phyloP scores from a whole-genome alignment of 495 filamentous ascomycete species.

The Podospora australis region DNA sequence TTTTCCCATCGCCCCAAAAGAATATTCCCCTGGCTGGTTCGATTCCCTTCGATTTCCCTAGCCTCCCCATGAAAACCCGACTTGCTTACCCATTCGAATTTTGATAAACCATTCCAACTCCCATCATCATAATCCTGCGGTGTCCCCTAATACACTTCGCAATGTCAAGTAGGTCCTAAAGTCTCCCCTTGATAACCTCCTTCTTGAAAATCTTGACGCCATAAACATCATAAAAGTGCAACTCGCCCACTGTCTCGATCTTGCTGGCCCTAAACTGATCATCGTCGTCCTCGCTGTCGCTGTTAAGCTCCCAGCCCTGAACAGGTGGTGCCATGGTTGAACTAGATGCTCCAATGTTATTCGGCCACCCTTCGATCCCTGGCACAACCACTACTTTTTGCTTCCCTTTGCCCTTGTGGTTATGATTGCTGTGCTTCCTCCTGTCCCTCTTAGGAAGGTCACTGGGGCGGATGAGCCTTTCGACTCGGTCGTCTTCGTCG shows the following conservation, averaged over 20 bases:
- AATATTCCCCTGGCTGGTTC: too few relatives aligned
- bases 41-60: too few relatives aligned
- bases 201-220: conserved; percentile 47
- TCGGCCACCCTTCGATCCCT: not conserved
- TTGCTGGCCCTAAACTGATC: conserved; percentile 13
- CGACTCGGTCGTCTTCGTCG: conserved; percentile 35
- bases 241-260: conserved; percentile 32
- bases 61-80: too few relatives aligned
- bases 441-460: not conserved
- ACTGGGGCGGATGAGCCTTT: conserved; percentile 33
- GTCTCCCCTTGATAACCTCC: conserved; percentile 35
- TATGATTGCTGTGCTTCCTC: not conserved
- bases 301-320: conserved; percentile 22
- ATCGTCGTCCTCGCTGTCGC: conserved; percentile 20
- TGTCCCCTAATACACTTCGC: too few relatives aligned
- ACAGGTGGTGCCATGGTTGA: conserved; percentile 20
- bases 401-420: conserved; percentile 25
- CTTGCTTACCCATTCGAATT: too few relatives aligned
- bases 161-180: too few relatives aligned
- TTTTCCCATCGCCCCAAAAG: too few relatives aligned
- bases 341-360: not conserved
- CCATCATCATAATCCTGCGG: too few relatives aligned
- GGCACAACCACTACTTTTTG: conserved; percentile 16
- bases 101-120: too few relatives aligned
- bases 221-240: conserved; percentile 41